Percentiles rank a stretch among this genome's conserved stretches.
Conservation (phyloP, 2,329 filamentous ascomycete species). For the Aspergillus sp. region DNA sequence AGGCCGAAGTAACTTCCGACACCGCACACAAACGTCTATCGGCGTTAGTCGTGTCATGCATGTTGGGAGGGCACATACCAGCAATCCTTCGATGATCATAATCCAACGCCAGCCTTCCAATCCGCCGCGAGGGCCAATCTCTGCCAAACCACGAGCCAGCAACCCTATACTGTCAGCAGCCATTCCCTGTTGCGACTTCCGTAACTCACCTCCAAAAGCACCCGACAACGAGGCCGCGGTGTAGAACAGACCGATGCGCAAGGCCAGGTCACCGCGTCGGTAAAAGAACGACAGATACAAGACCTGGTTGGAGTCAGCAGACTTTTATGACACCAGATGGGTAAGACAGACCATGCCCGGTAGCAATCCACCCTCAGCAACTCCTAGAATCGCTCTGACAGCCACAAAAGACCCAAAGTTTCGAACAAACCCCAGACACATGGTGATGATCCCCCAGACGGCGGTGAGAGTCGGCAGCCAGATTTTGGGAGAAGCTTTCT, state of each 20-base stretch:
- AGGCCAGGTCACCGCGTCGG: conserved; percentile 57
- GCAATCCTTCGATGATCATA: conserved; percentile 58
- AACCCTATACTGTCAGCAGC: conserved; percentile 41
- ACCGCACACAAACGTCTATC: conserved; percentile 56
- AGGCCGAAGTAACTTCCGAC: conserved; percentile 53
- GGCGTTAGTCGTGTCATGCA: background rate
- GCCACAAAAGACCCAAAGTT: conserved; percentile 56
- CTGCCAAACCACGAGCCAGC: conserved; percentile 59
- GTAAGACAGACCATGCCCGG: conserved; percentile 60
- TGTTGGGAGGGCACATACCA: conserved; percentile 19
- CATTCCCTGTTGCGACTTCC: too few relatives aligned
- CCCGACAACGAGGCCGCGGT: conserved; percentile 65
- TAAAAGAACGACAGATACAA: conserved; percentile 66
- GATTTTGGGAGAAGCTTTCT: conserved; percentile 58
- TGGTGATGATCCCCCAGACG: conserved; percentile 58
- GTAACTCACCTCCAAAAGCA: conserved; percentile 57
- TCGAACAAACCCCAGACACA: conserved; percentile 38
- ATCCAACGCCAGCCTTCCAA: conserved; percentile 63
- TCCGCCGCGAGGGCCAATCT: conserved; percentile 56
- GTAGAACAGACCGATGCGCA: conserved; percentile 67
- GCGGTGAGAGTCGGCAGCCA: conserved; percentile 60
- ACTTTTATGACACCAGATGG: background rate
- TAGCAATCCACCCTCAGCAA: conserved; percentile 64
- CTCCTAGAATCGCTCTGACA: conserved; percentile 60
- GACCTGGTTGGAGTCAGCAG: conserved; percentile 40